phyloP scores from a whole-genome alignment of 768 basidiomycete species.

The Cantharellus cinnabarinus region DNA sequence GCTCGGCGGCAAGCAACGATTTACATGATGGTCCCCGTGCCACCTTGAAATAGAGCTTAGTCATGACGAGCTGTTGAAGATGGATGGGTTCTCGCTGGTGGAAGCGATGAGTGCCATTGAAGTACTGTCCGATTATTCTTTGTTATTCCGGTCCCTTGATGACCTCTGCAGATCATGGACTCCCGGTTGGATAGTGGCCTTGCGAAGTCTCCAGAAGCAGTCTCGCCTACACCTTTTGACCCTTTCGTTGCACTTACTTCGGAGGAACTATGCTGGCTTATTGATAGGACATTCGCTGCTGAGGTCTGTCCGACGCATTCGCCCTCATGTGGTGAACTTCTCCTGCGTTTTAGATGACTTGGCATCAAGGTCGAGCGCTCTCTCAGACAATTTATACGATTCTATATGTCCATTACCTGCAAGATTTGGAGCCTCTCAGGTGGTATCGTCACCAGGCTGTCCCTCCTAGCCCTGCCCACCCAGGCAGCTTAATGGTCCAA shows the following conservation, averaged over 20 bases:
- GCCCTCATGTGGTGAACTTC: neutral
- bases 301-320: conserved; percentile 29
- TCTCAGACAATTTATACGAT: conserved; percentile 71
- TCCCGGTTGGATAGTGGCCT: conserved; percentile 76
- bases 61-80: conserved; percentile 30
- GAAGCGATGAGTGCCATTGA: conserved; percentile 93
- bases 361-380: conserved; percentile 71
- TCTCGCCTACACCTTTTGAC: conserved; percentile 26
- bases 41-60: neutral
- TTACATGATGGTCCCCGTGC: neutral
- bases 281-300: conserved; percentile 55
- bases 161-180: conserved; percentile 51
- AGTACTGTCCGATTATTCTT: conserved; percentile 21
- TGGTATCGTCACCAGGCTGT: conserved; percentile 4
- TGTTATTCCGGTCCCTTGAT: too few relatives aligned
- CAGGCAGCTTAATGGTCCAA: conserved; percentile 40
- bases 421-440: conserved; percentile 26
- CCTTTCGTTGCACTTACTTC: conserved; percentile 42
- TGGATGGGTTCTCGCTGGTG: conserved; percentile 48
- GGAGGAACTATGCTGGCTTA: conserved; percentile 72
- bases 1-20: neutral
- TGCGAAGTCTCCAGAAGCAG: conserved; percentile 17
- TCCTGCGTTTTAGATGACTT: conserved; percentile 47
- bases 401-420: conserved; percentile 46
- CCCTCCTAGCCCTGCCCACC: conserved; percentile 26